Evolutionary conservation across 768 basidiomycete genomes (phyloP).

Genomic region (Tylopilus rubrobrunneus): DNA sequence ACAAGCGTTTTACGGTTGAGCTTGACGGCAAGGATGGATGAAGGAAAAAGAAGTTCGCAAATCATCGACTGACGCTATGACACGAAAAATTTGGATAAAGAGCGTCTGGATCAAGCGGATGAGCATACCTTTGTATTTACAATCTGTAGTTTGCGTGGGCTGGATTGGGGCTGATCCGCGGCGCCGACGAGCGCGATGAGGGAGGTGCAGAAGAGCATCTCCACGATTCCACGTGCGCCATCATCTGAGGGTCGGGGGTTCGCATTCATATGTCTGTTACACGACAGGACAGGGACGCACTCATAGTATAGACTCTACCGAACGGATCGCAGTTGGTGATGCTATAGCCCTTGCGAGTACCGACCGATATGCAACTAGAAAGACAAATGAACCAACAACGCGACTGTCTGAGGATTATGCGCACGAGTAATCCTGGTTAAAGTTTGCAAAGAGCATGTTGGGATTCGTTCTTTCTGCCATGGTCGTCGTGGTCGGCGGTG

Average conservation of each 20-base stretch:
- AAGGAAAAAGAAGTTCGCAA: slow-evolving; percentile 96
- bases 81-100: not conserved
- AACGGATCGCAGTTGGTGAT: slow-evolving; percentile 99
- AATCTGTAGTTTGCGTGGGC: slow-evolving; percentile 92
- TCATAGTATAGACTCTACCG: slow-evolving; percentile 91
- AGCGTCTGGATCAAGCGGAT: not conserved
- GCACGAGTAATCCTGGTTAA: slow-evolving; percentile 97
- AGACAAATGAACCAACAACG: slow-evolving; percentile 1
- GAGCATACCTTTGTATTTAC: slow-evolving; percentile 93
- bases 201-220: slow-evolving; percentile 99
- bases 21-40: slow-evolving; percentile 95
- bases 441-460: slow-evolving; percentile 83
- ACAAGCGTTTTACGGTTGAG: slow-evolving; percentile 95
- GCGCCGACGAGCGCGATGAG: slow-evolving; percentile 96
- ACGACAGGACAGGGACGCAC: slow-evolving; percentile 47
- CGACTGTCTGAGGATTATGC: slow-evolving; percentile 18
- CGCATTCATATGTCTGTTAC: not conserved
- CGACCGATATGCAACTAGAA: slow-evolving; percentile 82
- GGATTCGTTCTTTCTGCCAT: slow-evolving; percentile 41
- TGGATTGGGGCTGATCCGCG: slow-evolving; percentile 86
- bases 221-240: slow-evolving; percentile 92
- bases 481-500: not conserved
- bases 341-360: slow-evolving; percentile 92
- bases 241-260: slow-evolving; percentile 53
- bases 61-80: slow-evolving; percentile 93